Conservation (phyloP, 2,329 filamentous ascomycete genomes). For the Dactylella cylindrospora region DNA sequence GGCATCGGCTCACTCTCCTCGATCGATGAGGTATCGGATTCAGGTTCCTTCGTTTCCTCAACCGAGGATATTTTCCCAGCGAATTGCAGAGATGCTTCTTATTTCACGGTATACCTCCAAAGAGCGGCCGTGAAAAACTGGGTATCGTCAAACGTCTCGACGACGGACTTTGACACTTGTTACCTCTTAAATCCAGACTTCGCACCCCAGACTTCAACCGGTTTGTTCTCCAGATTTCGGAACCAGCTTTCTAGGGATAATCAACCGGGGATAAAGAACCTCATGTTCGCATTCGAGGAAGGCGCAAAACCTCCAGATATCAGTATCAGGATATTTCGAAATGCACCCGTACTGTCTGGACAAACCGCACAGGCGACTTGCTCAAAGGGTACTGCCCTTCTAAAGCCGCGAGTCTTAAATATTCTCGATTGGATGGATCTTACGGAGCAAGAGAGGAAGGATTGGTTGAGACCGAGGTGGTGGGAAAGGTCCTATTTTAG, state of each 20-base stretch:
- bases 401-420: conserved; percentile 12
- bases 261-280: conserved; percentile 15
- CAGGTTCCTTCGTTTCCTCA: no score
- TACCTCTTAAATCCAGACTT: conserved; percentile 12
- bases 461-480: conserved; percentile 31
- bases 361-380: not conserved
- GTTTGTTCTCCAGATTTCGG: no score
- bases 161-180: conserved; percentile 20
- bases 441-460: conserved; percentile 3
- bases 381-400: not conserved
- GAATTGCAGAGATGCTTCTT: no score
- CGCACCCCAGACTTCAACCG: not conserved
- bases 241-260: conserved; percentile 19
- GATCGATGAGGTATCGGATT: no score
- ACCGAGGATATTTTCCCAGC: no score
- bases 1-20: no score
- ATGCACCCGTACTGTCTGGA: conserved; percentile 1
- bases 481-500: conserved; percentile 22
- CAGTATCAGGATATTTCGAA: conserved; percentile 31
- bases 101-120: conserved; percentile 8
- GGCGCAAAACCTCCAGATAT: conserved; percentile 23
- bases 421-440: conserved; percentile 5
- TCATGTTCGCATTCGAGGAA: conserved; percentile 12
- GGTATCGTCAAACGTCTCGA: conserved; percentile 18
- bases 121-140: conserved; percentile 9